These are phyloP conservation scores for Epichloe baconii DNA, from an alignment of 2,329 filamentous ascomycete species.

Conservation along the genomic window DNA sequence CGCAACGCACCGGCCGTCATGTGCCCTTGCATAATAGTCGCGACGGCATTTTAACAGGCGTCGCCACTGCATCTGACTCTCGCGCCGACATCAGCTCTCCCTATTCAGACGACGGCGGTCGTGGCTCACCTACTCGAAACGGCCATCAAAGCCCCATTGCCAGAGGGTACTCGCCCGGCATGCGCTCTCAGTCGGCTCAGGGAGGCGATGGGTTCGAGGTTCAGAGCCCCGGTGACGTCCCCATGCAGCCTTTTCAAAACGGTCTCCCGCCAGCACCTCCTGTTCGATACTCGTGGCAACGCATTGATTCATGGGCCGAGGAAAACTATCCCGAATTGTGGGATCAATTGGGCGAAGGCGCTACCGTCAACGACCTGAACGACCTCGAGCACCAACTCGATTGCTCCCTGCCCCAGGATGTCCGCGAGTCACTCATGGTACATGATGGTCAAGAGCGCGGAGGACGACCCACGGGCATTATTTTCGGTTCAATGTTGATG, in stretches of 20 bases:
- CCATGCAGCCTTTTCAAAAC: conserved; percentile 91
- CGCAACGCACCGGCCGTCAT: conserved; percentile 81
- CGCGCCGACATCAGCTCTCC: conserved; percentile 68
- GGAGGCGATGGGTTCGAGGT: conserved; percentile 57
- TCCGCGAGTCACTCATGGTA: conserved; percentile 77
- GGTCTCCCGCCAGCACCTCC: conserved; percentile 83
- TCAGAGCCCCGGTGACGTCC: conserved; percentile 69
- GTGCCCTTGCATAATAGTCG: conserved; percentile 76
- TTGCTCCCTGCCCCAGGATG: conserved; percentile 82
- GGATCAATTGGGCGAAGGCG: conserved; percentile 86
- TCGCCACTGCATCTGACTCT: conserved; percentile 82
- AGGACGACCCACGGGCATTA: conserved; percentile 77
- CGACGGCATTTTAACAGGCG: conserved; percentile 70
- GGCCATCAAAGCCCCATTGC: conserved; percentile 36
- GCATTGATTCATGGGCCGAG: conserved; percentile 89
- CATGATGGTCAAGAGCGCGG: conserved; percentile 98
- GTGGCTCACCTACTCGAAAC: conserved; percentile 37
- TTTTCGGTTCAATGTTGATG: conserved; percentile 89
- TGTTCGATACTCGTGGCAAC: conserved; percentile 78
- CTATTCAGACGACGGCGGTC: conserved; percentile 60
- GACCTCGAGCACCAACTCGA: conserved; percentile 94
- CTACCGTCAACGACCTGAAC: conserved; percentile 88
- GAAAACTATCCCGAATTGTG: conserved; percentile 90
- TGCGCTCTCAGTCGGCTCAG: conserved; percentile 64
- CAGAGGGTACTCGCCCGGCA: conserved; percentile 78